phyloP scores from a whole-genome alignment of 139 green algal species.

The Zygnema cylindricum region DNA sequence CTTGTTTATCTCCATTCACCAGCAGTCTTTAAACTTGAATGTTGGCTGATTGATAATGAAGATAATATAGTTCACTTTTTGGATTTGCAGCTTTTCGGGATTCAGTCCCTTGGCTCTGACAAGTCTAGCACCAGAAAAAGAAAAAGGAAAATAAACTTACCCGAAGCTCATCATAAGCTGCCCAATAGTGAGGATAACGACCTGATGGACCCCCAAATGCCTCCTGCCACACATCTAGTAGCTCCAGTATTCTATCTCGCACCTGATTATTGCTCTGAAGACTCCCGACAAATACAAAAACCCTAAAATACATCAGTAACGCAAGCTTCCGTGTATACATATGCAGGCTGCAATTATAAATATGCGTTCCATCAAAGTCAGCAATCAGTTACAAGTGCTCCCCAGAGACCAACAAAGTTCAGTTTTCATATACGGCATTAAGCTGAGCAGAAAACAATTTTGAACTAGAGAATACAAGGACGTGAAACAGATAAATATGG shows the following conservation, averaged over 20 bases:
- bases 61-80: neutral
- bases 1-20: neutral
- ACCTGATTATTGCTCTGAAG: slow-evolving; percentile 45
- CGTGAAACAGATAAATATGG: no score
- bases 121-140: neutral
- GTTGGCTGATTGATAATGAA: neutral
- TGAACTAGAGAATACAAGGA: no score
- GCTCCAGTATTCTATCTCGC: slow-evolving; percentile 28
- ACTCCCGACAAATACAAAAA: neutral
- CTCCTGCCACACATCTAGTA: slow-evolving; percentile 61
- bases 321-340: no score
- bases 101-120: neutral
- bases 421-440: no score
- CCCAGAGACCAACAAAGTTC: no score
- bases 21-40: neutral
- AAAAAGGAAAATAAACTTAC: neutral
- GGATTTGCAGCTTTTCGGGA: neutral
- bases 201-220: slow-evolving; percentile 48
- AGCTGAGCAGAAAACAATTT: no score
- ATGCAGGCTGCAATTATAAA: no score
- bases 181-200: slow-evolving; percentile 41
- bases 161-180: slow-evolving; percentile 48
- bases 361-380: no score
- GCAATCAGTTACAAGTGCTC: no score
- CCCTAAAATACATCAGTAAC: no score